Percentiles rank a stretch among this genome's conserved stretches.
phyloP scores from a whole-genome alignment of 2,329 filamentous ascomycete species.

The Xylariales sp. region DNA sequence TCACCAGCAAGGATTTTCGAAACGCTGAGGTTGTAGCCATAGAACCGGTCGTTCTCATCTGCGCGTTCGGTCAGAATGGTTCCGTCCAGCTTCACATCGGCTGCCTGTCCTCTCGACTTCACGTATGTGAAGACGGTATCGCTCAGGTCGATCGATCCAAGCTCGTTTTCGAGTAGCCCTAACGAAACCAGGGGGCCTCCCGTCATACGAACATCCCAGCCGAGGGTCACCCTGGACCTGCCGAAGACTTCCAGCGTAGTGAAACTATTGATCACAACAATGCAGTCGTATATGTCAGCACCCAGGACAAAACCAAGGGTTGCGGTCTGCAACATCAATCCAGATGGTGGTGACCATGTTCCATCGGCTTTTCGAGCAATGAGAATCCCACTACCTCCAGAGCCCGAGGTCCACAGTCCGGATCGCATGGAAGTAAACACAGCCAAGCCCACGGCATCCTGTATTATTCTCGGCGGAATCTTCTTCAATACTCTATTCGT shows the following conservation, averaged over 20 bases:
- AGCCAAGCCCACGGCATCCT: slow-evolving; percentile 83
- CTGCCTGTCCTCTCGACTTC: slow-evolving; percentile 52
- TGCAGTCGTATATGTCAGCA: slow-evolving; percentile 93
- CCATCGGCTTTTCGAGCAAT: slow-evolving; percentile 81
- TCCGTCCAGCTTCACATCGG: slow-evolving; percentile 50
- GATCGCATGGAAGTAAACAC: slow-evolving; percentile 96
- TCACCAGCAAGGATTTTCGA: slow-evolving; percentile 55
- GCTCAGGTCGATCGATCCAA: slow-evolving; percentile 47
- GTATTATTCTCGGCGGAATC: slow-evolving; percentile 80
- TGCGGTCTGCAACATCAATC: slow-evolving; percentile 84
- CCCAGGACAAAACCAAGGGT: slow-evolving; percentile 86
- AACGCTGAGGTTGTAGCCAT: slow-evolving; percentile 43
- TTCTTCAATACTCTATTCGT: slow-evolving; percentile 62
- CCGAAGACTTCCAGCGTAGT: slow-evolving; percentile 82
- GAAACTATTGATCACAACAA: slow-evolving; percentile 85
- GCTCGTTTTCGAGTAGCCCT: slow-evolving; percentile 47
- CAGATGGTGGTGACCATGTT: slow-evolving; percentile 86
- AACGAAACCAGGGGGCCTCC: slow-evolving; percentile 66
- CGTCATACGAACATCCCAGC: slow-evolving; percentile 72
- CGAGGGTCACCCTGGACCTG: slow-evolving; percentile 71
- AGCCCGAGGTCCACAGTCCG: slow-evolving; percentile 85
- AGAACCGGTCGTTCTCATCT: slow-evolving; percentile 59
- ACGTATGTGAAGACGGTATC: slow-evolving; percentile 55
- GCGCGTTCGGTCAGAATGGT: slow-evolving; percentile 52
- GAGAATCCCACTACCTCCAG: slow-evolving; percentile 82